phyloP scores from a whole-genome alignment of 331 rosid species.

The Cydonia oblonga region DNA sequence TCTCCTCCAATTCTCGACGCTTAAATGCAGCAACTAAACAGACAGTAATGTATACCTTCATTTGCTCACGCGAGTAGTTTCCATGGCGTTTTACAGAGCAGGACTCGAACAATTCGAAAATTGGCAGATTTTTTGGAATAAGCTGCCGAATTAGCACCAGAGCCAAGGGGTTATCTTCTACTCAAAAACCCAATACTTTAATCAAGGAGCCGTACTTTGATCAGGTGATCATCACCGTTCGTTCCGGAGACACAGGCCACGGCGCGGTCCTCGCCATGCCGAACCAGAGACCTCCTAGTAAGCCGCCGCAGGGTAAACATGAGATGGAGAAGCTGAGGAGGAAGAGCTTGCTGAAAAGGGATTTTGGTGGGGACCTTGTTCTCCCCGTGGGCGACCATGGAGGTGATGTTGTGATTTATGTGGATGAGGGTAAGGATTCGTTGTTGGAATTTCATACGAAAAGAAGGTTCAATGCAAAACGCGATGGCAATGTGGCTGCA shows the following conservation, averaged over 20 bases:
- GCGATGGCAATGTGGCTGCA: constrained; percentile 81
- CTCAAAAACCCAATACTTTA: constrained; percentile 14
- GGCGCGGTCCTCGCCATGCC: constrained; percentile 59
- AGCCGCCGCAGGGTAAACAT: constrained; percentile 23
- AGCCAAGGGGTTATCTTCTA: constrained; percentile 15
- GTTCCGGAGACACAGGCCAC: constrained; percentile 87
- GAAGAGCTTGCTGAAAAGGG: constrained; percentile 47
- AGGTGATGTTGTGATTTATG: constrained; percentile 79
- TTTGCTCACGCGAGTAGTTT: too few species aligned
- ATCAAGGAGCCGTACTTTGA: constrained; percentile 75
- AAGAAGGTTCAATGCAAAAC: constrained; percentile 46
- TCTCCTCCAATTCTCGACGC: background rate
- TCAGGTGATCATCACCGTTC: constrained; percentile 67
- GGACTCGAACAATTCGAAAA: background rate
- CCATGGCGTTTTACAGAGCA: background rate
- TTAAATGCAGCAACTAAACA: background rate
- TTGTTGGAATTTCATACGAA: constrained; percentile 53
- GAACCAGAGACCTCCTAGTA: constrained; percentile 9
- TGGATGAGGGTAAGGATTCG: constrained; percentile 57
- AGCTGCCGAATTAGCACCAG: constrained; percentile 22
- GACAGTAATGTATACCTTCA: too few species aligned
- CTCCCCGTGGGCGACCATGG: too few species aligned
- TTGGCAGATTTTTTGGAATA: constrained; percentile 1
- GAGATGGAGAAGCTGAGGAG: constrained; percentile 37
- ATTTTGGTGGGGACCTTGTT: constrained; percentile 69